Conservation (phyloP, 1,284 basidiomycete species). For the Ceratobasidium sp. region DNA sequence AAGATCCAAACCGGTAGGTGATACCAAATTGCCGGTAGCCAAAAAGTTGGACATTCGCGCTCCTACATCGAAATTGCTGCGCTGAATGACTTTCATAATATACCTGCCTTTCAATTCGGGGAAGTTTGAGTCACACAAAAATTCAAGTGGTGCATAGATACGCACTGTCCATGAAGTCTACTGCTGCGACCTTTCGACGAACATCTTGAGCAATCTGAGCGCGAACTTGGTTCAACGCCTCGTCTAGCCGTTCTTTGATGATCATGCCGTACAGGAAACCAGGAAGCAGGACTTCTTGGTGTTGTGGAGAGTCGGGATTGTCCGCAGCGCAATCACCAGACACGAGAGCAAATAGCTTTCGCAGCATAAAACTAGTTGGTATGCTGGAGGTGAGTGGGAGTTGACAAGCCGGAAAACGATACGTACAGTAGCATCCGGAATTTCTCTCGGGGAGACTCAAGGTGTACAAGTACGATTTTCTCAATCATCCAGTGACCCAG, state of each 20-base stretch:
- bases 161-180: slow-evolving; percentile 88
- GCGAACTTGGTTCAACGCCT: slow-evolving; percentile 80
- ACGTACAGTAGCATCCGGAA: slow-evolving; percentile 92
- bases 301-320: slow-evolving; percentile 98
- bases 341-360: slow-evolving; percentile 93
- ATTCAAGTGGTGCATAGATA: slow-evolving; percentile 42
- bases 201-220: slow-evolving; percentile 79
- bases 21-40: slow-evolving; percentile 95
- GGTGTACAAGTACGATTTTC: slow-evolving; percentile 90
- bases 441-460: slow-evolving; percentile 91
- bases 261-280: slow-evolving; percentile 96
- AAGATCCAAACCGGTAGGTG: slow-evolving; percentile 93
- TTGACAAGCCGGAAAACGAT: slow-evolving; percentile 44
- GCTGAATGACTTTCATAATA: slow-evolving; percentile 76
- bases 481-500: slow-evolving; percentile 86
- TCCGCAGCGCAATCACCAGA: slow-evolving; percentile 91
- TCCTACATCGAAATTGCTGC: slow-evolving; percentile 92
- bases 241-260: slow-evolving; percentile 96
- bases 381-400: not conserved
- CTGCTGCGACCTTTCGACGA: slow-evolving; percentile 68
- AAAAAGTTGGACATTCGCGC: slow-evolving; percentile 91
- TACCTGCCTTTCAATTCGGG: slow-evolving; percentile 68
- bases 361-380: slow-evolving; percentile 87
- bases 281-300: slow-evolving; percentile 96
- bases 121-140: not conserved